Conservation (phyloP, 179 eudicot species). For the Sideroxylon spinosum region DNA sequence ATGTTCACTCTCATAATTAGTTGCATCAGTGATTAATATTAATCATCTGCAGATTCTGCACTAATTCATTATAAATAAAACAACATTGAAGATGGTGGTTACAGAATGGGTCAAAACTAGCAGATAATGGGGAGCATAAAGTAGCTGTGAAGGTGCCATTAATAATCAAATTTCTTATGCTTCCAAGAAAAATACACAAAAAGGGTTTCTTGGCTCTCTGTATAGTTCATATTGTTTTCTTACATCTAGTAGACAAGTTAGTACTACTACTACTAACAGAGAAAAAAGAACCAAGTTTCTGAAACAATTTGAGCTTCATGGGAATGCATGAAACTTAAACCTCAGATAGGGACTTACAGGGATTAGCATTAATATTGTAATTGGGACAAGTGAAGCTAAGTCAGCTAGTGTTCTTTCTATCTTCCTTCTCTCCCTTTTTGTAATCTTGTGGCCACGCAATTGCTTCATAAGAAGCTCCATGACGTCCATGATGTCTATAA, state of each 20-base stretch:
- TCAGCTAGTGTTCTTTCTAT: conserved; percentile 37
- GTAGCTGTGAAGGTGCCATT: neutral
- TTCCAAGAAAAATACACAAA: neutral
- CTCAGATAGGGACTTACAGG: conserved; percentile 34
- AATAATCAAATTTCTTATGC: neutral
- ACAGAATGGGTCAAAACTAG: neutral
- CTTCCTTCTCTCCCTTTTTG: conserved; percentile 37
- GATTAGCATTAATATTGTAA: conserved; percentile 41
- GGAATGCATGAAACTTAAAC: neutral
- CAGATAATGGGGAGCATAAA: neutral
- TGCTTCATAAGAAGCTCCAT: conserved; percentile 27
- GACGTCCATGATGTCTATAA: conserved; percentile 28
- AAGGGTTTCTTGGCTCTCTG: neutral
- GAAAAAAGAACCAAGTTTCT: neutral
- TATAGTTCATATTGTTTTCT: neutral
- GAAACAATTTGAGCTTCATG: neutral
- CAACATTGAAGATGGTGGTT: too few relatives aligned
- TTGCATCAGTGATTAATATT: too few relatives aligned
- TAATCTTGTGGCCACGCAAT: conserved; percentile 32
- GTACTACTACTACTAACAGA: too few relatives aligned
- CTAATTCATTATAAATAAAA: too few relatives aligned
- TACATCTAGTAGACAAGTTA: neutral
- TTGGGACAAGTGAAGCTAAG: conserved; percentile 35
- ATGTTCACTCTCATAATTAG: too few relatives aligned
- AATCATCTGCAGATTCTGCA: too few relatives aligned